Conservation (phyloP, 345 rosid species). For the Viola odorata region DNA sequence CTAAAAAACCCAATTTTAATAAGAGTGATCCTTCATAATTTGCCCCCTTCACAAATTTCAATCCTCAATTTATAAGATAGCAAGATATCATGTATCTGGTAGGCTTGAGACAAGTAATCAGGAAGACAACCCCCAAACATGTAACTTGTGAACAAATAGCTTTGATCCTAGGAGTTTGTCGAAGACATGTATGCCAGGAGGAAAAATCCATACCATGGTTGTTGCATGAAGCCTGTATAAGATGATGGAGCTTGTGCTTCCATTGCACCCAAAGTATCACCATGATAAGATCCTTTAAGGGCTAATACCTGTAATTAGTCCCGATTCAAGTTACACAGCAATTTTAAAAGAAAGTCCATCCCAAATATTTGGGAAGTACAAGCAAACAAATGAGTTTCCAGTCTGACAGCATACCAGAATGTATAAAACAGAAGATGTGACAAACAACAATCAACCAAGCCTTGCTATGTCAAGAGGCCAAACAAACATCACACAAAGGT, state of each 20-base stretch:
- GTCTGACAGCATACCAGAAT: too few relatives aligned
- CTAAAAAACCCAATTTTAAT: neutral
- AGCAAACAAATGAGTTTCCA: too few relatives aligned
- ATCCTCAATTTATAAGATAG: neutral
- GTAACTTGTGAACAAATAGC: neutral
- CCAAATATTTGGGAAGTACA: too few relatives aligned
- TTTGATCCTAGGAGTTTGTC: neutral
- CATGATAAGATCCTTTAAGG: slow-evolving; percentile 91
- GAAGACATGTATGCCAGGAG: neutral
- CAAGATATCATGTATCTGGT: too few relatives aligned
- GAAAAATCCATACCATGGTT: slow-evolving; percentile 61
- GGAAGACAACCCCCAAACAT: too few relatives aligned
- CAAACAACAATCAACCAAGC: too few relatives aligned
- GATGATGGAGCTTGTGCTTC: slow-evolving; percentile 97
- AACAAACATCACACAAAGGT: too few relatives aligned
- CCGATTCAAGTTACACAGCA: neutral
- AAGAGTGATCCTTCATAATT: neutral
- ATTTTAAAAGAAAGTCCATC: neutral
- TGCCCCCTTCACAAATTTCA: neutral
- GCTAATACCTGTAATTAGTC: slow-evolving; percentile 61
- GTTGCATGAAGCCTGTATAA: slow-evolving; percentile 88
- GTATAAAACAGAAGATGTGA: too few relatives aligned
- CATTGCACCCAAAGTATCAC: slow-evolving; percentile 98
- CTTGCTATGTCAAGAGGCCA: too few relatives aligned
- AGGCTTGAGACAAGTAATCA: too few relatives aligned